Conservation (phyloP, 2,329 filamentous ascomycete species). For the Tolypocladium album region DNA sequence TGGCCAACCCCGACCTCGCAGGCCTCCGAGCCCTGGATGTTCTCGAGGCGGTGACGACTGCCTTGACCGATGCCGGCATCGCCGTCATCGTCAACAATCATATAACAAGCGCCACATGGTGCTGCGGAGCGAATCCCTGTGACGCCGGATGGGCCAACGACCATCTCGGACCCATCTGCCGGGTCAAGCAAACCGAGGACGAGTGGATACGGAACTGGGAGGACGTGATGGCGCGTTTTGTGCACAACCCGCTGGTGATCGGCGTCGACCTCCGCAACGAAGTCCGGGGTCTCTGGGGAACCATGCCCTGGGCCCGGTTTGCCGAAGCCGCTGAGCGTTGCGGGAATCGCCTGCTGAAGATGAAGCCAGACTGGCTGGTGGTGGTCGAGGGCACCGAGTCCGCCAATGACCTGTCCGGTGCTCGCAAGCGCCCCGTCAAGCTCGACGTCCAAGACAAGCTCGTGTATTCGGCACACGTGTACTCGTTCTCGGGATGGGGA, state of each 20-base stretch:
- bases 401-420: slow-evolving; percentile 52
- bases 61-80: slow-evolving; percentile 50
- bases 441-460: slow-evolving; percentile 44
- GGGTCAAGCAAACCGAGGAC: slow-evolving; percentile 51
- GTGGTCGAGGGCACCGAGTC: slow-evolving; percentile 59
- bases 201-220: slow-evolving; percentile 59
- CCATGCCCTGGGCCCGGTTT: slow-evolving; percentile 56
- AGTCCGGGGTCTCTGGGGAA: slow-evolving; percentile 57
- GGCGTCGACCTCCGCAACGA: slow-evolving; percentile 60
- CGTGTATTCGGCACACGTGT: slow-evolving; percentile 60
- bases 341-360: slow-evolving; percentile 46
- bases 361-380: slow-evolving; percentile 56
- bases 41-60: slow-evolving; percentile 44
- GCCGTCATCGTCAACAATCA: slow-evolving; percentile 61
- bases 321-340: slow-evolving; percentile 52
- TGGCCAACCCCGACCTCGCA: slow-evolving; percentile 49
- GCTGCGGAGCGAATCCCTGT: slow-evolving; percentile 57
- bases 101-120: slow-evolving; percentile 59
- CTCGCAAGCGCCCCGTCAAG: slow-evolving; percentile 40
- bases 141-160: slow-evolving; percentile 58
- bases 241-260: slow-evolving; percentile 49
- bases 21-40: slow-evolving; percentile 49
- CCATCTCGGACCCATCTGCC: slow-evolving; percentile 48
- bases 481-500: slow-evolving; percentile 62
- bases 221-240: slow-evolving; percentile 48